Base-by-base conservation (phyloP, 371 early-diverging fungal species). In the Capillidium rhysosporum region DNA sequence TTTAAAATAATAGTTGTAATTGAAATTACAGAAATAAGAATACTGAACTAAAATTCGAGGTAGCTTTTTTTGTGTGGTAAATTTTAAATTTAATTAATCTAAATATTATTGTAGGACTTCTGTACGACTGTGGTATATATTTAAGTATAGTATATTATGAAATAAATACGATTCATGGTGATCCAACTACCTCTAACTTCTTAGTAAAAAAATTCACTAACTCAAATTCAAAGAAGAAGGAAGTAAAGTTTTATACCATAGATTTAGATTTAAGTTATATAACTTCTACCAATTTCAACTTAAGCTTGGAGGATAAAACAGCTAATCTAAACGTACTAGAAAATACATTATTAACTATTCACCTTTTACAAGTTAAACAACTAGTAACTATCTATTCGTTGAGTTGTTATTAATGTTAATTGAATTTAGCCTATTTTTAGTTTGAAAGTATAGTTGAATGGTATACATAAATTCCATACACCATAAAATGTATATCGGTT, bases 291-390 rank as follows among this genome's bases (percentile, higher is more conserved):
- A 64, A 69, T n/a, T 34, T 34, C 12, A 34, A 34, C 34, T 34
- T 34, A 34, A 7, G 34, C 12, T 12, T 34, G 34, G 99, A 99
- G 64, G 99, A 99, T 68, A 97, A 96, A 68, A 98, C 95, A 20
- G 98, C 98, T 1, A 98, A 99, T 73, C 71, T 99, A 29, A 98
- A 98, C 69, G 95, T 98, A 3, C 80, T 99, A 30, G 98, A 99
- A 66, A 78, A 90, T 34, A 89, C 98, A 0, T 79, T 98, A 59
- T 57, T 70, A 4, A 91, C 94, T 65, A 88, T 91, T 8, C 93
- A 96, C 65, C 91, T 83, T 1, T 69, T 34, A 4, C 34, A 82
- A 26, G 75, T 84, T 5, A 80, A 82, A 56, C 53, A 61, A 38
- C 56, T 86, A 76, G 86, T 87, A 26, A 38, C 47, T 20, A 29